Percentiles rank a stretch among this genome's conserved stretches.
Evolutionary conservation across 176 grass and related monocot genomes (phyloP).

Genomic region (maize (Zea mays)): DNA sequence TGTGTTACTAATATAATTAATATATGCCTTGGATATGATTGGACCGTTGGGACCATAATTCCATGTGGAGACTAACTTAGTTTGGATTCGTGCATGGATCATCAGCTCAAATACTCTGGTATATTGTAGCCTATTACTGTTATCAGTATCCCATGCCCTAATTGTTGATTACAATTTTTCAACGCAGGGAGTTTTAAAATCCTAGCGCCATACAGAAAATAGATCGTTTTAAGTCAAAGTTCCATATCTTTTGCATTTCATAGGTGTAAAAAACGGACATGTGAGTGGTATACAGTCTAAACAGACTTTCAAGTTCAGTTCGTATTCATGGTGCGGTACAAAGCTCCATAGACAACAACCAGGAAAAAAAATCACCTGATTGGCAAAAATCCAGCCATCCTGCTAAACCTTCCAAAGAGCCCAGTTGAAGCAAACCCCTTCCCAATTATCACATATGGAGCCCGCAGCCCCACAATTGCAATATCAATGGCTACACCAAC

Average conservation of each 20-base stretch:
- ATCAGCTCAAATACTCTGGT: too few relatives aligned
- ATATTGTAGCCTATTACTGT: too few relatives aligned
- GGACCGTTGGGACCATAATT: too few relatives aligned
- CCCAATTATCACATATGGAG: conserved; percentile 85
- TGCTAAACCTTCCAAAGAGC: conserved; percentile 56
- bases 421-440: conserved; percentile 47
- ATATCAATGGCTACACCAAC: conserved; percentile 86
- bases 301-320: background rate
- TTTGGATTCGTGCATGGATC: too few relatives aligned
- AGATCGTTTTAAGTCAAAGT: background rate
- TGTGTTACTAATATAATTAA: too few relatives aligned
- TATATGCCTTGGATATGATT: too few relatives aligned
- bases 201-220: background rate
- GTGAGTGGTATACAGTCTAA: background rate
- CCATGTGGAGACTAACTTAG: too few relatives aligned
- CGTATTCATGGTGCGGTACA: background rate
- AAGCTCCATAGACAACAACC: background rate
- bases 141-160: too few relatives aligned
- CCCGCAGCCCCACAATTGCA: conserved; percentile 86
- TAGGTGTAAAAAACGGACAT: background rate
- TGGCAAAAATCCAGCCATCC: conserved; percentile 72
- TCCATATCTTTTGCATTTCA: background rate
- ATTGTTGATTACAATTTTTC: too few relatives aligned
- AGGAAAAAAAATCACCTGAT: conserved; percentile 64
- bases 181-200: conserved; percentile 5